phyloP scores from a whole-genome alignment of 129 eudicot genomes.

The Helianthus tuberosus region DNA sequence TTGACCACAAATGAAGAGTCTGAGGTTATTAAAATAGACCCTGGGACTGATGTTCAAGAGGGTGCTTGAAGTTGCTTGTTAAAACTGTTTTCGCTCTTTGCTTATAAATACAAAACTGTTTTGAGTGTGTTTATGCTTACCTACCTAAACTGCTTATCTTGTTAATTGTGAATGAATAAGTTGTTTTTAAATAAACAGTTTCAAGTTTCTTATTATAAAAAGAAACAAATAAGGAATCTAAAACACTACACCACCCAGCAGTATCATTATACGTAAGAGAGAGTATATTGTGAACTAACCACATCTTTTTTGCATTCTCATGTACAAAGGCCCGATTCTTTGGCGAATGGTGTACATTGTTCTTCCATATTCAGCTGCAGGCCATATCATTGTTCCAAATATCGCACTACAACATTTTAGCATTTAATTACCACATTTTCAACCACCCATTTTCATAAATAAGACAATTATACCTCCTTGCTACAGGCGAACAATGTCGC shows the following conservation, averaged over 20 bases:
- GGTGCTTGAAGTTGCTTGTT: not conserved
- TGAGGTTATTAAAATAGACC: constrained; percentile 25
- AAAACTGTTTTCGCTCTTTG: not conserved
- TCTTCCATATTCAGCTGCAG: constrained; percentile 99
- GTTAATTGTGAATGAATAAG: too few species aligned
- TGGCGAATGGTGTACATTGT: constrained; percentile 97
- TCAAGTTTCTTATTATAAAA: not conserved
- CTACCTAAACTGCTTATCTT: too few species aligned
- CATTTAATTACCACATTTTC: constrained; percentile 29
- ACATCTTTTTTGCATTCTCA: constrained; percentile 89
- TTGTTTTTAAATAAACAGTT: not conserved
- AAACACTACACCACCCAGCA: too few species aligned
- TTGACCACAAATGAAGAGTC: constrained; percentile 27
- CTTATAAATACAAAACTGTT: not conserved
- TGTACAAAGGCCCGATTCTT: constrained; percentile 88
- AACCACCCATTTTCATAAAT: not conserved
- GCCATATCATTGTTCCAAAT: constrained; percentile 96
- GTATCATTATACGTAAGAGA: not conserved
- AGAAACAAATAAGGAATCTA: too few species aligned
- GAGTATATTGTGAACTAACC: constrained; percentile 42
- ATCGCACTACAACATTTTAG: constrained; percentile 82
- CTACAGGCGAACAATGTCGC: constrained; percentile 81
- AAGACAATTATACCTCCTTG: constrained; percentile 80
- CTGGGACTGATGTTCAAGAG: constrained; percentile 8
- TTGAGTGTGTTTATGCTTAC: too few species aligned